Base-by-base conservation (phyloP, 1,139 yeast genomes). In the Meyerozyma carpophila region DNA sequence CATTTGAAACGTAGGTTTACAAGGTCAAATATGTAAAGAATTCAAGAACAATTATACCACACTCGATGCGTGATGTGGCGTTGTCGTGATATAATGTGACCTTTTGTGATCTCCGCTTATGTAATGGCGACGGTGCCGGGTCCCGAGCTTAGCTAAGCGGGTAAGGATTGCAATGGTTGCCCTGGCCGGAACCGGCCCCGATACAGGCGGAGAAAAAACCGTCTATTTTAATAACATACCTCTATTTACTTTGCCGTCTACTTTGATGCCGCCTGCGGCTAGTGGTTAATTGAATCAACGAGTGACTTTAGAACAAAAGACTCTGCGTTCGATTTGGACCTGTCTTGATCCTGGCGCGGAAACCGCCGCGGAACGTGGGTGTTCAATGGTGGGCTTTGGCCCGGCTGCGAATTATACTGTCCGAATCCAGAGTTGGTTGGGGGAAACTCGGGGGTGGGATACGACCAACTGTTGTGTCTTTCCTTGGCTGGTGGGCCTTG, bases 271-370 rank as follows among this genome's bases (percentile, higher is more conserved):
- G 37, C 37, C 37, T 20, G 37, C 37, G 26, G 37, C 50, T 49
- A 56, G 38, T 65, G 69, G 53, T 71, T 68, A 40, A 72, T 68
- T 28, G 73, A 70, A 49, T 72, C 75, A 43, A 71, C 76, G 50
- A 72, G 65, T 24, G 73, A 67, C 51, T 70, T 65, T 50, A 70
- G 58, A 45, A 72, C 70, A 50, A 66, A 65, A 43, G 62, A 60
- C 46, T 68, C 74, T 21, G 62, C 65, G 21, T 39, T 37, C 24
- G 37, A 6, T 11, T 21, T 34, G 26, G 25, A 8, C 8, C 26
- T 24, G n/a, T 34, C 37, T 4, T 34, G 25, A 9, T 34, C 26
- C 18, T 24, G 31, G 29, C 31, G 18, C 25, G 37, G 37, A 25
- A 34, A 34, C 27, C 37, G 37, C 11, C 37, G 25, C 5, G 37